Evolutionary conservation across 805 yeast genomes (phyloP).

Genomic region (Wickerhamiella hasegawae): DNA sequence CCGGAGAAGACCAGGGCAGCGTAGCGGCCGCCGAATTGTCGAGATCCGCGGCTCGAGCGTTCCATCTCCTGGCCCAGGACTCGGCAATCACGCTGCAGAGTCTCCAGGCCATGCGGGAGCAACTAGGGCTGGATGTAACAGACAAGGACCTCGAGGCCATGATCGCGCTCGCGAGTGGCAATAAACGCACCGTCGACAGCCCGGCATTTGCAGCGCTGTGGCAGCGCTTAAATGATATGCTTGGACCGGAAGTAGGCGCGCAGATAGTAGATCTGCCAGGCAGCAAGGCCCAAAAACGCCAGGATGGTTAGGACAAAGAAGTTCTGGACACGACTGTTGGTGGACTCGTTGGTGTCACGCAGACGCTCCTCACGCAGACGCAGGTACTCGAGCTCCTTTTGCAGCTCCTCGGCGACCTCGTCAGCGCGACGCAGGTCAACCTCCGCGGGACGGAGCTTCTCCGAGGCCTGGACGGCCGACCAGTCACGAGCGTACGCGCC

Average conservation of each 20-base stretch:
- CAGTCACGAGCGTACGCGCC: slow-evolving; percentile 98
- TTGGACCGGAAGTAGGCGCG: slow-evolving; percentile 64
- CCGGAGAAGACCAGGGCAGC: too few relatives aligned
- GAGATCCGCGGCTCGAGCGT: too few relatives aligned
- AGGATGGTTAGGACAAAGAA: slow-evolving; percentile 59
- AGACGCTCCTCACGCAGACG: slow-evolving; percentile 77
- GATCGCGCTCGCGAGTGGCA: slow-evolving; percentile 18
- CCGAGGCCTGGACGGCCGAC: slow-evolving; percentile 86
- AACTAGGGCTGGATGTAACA: not conserved
- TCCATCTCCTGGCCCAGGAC: too few relatives aligned
- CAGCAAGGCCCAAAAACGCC: slow-evolving; percentile 63
- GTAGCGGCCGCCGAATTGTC: too few relatives aligned
- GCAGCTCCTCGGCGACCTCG: slow-evolving; percentile 71
- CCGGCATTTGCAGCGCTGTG: not conserved
- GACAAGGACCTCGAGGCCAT: slow-evolving; percentile 17
- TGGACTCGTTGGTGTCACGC: slow-evolving; percentile 94
- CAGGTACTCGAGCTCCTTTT: slow-evolving; percentile 65
- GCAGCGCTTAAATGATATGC: slow-evolving; percentile 22
- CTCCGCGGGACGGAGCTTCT: slow-evolving; percentile 85
- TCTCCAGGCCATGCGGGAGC: not conserved
- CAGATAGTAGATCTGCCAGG: slow-evolving; percentile 84
- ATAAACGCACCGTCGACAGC: not conserved
- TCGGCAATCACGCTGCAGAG: too few relatives aligned
- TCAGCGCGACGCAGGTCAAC: slow-evolving; percentile 76
- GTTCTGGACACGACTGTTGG: slow-evolving; percentile 81